Evolutionary conservation across 2,329 filamentous ascomycete genomes (phyloP).

Genomic region (Xylaria sp.): DNA sequence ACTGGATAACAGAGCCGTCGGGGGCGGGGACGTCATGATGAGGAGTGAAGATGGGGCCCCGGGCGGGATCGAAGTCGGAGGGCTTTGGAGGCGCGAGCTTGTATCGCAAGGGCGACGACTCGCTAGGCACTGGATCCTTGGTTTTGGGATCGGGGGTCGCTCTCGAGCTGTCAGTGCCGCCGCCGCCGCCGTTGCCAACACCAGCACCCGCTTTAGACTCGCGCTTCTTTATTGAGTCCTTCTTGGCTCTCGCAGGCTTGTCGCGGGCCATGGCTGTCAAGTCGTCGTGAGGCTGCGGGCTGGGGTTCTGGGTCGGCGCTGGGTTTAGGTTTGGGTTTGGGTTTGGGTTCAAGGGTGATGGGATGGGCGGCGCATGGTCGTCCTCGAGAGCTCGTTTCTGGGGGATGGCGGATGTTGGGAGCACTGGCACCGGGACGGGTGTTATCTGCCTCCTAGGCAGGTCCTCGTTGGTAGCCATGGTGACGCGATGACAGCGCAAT

Average conservation of each 20-base stretch:
- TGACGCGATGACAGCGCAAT: conserved; percentile 7
- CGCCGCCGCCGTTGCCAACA: conserved; percentile 1
- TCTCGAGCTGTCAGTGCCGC: conserved; percentile 55
- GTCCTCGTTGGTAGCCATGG: conserved; percentile 41
- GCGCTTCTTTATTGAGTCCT: conserved; percentile 71
- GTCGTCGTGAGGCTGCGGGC: conserved; percentile 47
- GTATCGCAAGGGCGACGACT: conserved; percentile 62
- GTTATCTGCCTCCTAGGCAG: conserved; percentile 40
- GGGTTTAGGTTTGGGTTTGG: conserved; percentile 46
- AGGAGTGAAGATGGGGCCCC: conserved; percentile 61
- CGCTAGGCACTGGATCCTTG: conserved; percentile 48
- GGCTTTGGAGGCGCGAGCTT: conserved; percentile 68
- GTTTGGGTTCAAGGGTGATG: conserved; percentile 77
- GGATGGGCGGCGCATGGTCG: conserved; percentile 71
- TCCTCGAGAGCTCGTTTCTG: conserved; percentile 72
- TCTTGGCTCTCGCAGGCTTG: conserved; percentile 61
- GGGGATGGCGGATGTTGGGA: conserved; percentile 57
- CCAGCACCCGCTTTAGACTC: conserved; percentile 59
- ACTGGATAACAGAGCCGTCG: conserved; percentile 59
- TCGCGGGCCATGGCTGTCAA: conserved; percentile 51
- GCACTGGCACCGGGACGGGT: conserved; percentile 36
- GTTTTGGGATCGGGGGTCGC: conserved; percentile 63
- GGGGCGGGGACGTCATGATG: conserved; percentile 59
- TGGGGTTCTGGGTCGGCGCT: too few relatives aligned
- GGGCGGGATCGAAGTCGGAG: conserved; percentile 65